These are phyloP conservation scores for Quercus ilex DNA, from an alignment of 306 rosid genomes.

Conservation along the genomic window DNA sequence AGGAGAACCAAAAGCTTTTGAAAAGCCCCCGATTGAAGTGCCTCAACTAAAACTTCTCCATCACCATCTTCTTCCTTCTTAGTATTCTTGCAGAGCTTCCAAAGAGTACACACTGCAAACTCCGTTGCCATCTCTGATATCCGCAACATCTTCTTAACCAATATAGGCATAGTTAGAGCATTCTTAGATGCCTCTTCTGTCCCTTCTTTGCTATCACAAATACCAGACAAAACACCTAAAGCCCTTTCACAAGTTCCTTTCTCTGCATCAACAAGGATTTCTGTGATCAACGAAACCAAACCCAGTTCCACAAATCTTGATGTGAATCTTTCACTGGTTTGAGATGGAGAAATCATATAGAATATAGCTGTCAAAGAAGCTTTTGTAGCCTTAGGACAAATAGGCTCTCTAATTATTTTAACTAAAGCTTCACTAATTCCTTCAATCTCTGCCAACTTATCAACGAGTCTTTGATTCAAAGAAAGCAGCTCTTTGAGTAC, in stretches of 20 bases:
- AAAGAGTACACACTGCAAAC: constrained; percentile 56
- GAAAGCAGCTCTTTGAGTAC: constrained; percentile 49
- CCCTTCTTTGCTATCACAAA: constrained; percentile 53
- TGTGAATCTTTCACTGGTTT: constrained; percentile 8
- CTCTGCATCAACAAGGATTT: constrained; percentile 64
- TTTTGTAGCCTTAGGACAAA: constrained; percentile 46
- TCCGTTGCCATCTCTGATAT: constrained; percentile 59
- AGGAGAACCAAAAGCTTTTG: constrained; percentile 76
- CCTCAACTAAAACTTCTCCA: constrained; percentile 42
- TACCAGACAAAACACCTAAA: constrained; percentile 52
- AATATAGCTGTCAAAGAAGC: constrained; percentile 58
- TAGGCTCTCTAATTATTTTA: constrained; percentile 42
- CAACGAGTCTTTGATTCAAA: constrained; percentile 25
- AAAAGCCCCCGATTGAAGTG: constrained; percentile 65
- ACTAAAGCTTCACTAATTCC: constrained; percentile 63
- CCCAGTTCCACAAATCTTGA: constrained; percentile 59
- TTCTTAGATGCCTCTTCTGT: constrained; percentile 45
- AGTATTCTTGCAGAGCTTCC: constrained; percentile 55
- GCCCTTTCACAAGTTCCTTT: constrained; percentile 59
- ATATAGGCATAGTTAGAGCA: constrained; percentile 70
- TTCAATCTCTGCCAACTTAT: constrained; percentile 35
- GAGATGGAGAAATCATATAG: constrained; percentile 43
- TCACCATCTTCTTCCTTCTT: constrained; percentile 19
- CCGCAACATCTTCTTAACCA: constrained; percentile 70
- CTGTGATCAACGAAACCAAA: constrained; percentile 58